Evolutionary conservation across 2,329 filamentous ascomycete genomes (phyloP).

Genomic region (Colletotrichum simmondsii): DNA sequence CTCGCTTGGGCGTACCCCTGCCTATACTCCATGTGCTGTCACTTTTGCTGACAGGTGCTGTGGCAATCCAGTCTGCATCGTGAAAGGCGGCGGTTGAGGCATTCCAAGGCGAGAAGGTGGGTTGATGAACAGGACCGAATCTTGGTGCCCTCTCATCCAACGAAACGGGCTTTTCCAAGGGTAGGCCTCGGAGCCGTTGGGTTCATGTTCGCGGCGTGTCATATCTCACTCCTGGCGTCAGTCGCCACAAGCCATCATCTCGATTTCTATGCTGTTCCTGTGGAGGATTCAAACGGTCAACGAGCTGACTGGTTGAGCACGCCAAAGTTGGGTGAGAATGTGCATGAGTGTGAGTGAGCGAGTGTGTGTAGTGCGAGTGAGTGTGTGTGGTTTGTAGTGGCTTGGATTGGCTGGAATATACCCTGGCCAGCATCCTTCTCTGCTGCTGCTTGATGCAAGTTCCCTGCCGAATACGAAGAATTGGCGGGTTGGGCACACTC

Average conservation of each 20-base stretch:
- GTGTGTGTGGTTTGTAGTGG: conserved; percentile 6
- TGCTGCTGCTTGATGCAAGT: conserved; percentile 19
- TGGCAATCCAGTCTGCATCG: not conserved
- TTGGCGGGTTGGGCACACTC: conserved; percentile 16
- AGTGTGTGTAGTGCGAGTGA: not conserved
- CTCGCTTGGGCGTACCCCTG: not conserved
- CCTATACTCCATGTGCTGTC: not conserved
- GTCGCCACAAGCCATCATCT: not conserved
- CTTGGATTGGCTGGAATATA: conserved; percentile 16
- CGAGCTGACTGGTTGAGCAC: not conserved
- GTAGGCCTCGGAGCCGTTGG: not conserved
- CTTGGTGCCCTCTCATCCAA: not conserved
- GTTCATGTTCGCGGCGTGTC: not conserved
- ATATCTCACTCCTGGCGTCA: not conserved
- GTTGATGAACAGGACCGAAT: not conserved
- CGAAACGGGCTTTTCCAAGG: not conserved
- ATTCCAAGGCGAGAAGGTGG: not conserved
- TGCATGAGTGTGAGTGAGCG: not conserved
- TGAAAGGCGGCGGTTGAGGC: not conserved
- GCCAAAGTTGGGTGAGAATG: not conserved
- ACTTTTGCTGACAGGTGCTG: not conserved
- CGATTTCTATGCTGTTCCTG: not conserved
- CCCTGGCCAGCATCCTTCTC: not conserved
- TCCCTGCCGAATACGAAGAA: conserved; percentile 32
- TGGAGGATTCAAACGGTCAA: conserved; percentile 7